Conservation (phyloP, 768 basidiomycete species). For the Boletales sp. region DNA sequence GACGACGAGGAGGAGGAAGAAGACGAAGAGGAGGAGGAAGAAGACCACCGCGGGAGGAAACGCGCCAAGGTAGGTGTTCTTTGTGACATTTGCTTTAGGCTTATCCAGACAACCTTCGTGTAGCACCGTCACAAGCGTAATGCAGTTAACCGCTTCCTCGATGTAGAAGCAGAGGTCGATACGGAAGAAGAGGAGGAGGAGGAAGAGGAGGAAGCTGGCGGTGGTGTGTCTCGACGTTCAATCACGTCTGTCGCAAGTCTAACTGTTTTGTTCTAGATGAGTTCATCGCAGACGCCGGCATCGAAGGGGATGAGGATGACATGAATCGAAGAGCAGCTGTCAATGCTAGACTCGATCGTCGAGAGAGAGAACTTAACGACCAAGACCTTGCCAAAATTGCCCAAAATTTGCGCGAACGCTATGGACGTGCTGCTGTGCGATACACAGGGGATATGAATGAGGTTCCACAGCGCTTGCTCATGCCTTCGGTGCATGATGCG, state of each 20-base stretch:
- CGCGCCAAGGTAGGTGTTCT: constrained; percentile 51
- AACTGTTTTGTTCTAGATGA: constrained; percentile 42
- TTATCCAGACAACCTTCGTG: constrained; percentile 4
- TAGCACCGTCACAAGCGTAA: constrained; percentile 66
- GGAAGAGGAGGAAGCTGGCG: constrained; percentile 72
- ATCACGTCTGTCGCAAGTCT: neutral
- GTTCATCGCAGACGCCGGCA: constrained; percentile 61
- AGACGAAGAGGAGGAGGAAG: constrained; percentile 49
- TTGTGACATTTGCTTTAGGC: neutral
- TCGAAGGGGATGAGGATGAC: constrained; percentile 66
- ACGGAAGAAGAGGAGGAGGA: constrained; percentile 97
- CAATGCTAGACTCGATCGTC: constrained; percentile 67
- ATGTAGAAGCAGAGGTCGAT: constrained; percentile 94
- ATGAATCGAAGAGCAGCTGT: constrained; percentile 46
- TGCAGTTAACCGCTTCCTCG: constrained; percentile 79
- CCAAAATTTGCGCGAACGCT: constrained; percentile 73
- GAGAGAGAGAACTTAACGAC: constrained; percentile 71
- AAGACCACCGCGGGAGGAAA: constrained; percentile 46
- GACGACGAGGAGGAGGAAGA: constrained; percentile 51
- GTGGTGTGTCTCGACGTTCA: constrained; percentile 34
- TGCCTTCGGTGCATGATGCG: constrained; percentile 96
- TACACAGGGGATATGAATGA: constrained; percentile 93
- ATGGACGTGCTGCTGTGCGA: constrained; percentile 62
- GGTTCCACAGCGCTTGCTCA: constrained; percentile 87
- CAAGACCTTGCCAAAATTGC: constrained; percentile 84